A percentile compares a stretch with the other conserved stretches of the same genome.
phyloP scores from a whole-genome alignment of 2,329 filamentous ascomycete genomes.

The Colletotrichum eleusines region DNA sequence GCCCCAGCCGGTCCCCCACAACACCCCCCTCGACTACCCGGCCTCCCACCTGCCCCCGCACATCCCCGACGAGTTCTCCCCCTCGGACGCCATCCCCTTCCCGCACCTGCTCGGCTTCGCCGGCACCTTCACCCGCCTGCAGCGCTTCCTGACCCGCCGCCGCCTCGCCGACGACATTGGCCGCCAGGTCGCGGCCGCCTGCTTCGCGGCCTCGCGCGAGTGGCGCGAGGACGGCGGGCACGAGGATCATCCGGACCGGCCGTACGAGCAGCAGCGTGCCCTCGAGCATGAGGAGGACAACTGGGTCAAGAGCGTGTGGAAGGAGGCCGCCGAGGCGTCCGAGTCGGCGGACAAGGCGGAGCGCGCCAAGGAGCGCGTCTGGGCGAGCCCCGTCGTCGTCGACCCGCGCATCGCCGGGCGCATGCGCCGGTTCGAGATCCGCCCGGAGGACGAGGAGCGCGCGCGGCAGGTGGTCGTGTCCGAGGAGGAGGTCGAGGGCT shows the following conservation, averaged over 20 bases:
- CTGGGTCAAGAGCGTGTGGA: conserved; percentile 86
- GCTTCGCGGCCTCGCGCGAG: conserved; percentile 71
- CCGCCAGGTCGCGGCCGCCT: conserved; percentile 86
- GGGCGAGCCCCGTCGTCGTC: conserved; percentile 79
- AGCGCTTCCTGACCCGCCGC: conserved; percentile 88
- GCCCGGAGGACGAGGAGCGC: conserved; percentile 75
- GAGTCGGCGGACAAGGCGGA: conserved; percentile 49
- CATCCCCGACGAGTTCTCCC: conserved; percentile 79
- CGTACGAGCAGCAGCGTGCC: conserved; percentile 72
- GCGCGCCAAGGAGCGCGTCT: conserved; percentile 75
- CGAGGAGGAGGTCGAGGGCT: conserved; percentile 77
- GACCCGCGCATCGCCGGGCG: conserved; percentile 81
- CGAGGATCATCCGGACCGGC: conserved; percentile 46
- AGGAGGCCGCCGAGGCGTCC: conserved; percentile 60
- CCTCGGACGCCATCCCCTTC: conserved; percentile 78
- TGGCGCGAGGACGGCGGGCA: conserved; percentile 54
- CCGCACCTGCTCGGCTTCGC: conserved; percentile 94
- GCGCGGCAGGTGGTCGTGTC: conserved; percentile 72
- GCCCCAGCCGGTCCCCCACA: conserved; percentile 78
- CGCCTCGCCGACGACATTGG: conserved; percentile 89
- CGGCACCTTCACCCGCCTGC: conserved; percentile 87
- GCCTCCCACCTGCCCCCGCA: conserved; percentile 72
- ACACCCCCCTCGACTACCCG: conserved; percentile 78
- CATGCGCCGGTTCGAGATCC: conserved; percentile 84
- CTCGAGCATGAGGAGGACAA: conserved; percentile 80